Evolutionary conservation across 2,329 filamentous ascomycete species (phyloP).

Genomic region (Magnaporthiopsis incrustans): DNA sequence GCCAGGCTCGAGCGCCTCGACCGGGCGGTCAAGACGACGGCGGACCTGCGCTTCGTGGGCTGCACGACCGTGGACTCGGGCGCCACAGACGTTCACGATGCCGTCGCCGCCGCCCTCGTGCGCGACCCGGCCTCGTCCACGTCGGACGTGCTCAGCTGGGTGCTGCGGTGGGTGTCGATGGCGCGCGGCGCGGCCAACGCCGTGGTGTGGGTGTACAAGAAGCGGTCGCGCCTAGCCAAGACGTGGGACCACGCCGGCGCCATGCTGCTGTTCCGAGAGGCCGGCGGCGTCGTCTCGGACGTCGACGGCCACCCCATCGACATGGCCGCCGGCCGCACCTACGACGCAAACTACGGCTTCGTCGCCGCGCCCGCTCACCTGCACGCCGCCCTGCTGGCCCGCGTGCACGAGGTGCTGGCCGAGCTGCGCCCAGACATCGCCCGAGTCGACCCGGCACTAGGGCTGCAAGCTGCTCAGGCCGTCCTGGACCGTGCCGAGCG

Average conservation of each 20-base stretch:
- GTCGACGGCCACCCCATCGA: conserved; percentile 44
- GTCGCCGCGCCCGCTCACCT: conserved; percentile 40
- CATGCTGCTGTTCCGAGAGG: conserved; percentile 50
- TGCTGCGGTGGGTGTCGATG: conserved; percentile 45
- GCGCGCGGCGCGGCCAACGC: conserved; percentile 45
- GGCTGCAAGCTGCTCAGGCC: background rate
- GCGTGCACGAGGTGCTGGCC: conserved; percentile 19
- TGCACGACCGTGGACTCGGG: conserved; percentile 40
- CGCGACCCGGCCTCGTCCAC: conserved; percentile 37
- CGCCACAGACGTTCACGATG: conserved; percentile 37
- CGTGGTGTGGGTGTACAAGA: conserved; percentile 49
- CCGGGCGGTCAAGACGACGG: background rate
- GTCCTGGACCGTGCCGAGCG: background rate
- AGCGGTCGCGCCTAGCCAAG: conserved; percentile 39
- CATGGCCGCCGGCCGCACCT: conserved; percentile 37
- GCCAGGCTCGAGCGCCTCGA: background rate
- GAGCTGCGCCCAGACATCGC: background rate
- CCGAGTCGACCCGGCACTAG: background rate
- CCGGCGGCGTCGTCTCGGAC: conserved; percentile 47
- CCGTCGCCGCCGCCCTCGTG: conserved; percentile 27
- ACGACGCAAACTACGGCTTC: conserved; percentile 46
- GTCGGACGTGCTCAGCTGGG: conserved; percentile 48
- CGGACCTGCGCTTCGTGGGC: conserved; percentile 35
- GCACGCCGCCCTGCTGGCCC: conserved; percentile 35
- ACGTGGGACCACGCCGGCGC: conserved; percentile 54